Base-by-base conservation (phyloP, 441 rosid species). In the Pelargonium cotyledonis region DNA sequence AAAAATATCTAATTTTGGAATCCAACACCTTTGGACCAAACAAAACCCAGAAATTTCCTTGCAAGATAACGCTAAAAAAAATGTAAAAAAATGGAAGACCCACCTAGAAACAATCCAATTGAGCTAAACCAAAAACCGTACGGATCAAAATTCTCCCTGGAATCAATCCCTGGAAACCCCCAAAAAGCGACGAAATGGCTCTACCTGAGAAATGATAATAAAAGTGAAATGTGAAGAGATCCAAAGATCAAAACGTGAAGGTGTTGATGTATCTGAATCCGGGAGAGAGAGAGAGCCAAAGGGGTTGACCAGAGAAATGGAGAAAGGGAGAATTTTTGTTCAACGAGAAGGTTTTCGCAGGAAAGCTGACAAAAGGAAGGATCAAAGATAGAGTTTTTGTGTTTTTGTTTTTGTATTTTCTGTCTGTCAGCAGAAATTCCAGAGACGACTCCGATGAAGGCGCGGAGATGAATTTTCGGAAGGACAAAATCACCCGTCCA, bases 141-240 rank as follows among this genome's bases (percentile, higher is more conserved):
- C 23, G 15, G 63, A 44, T 47, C 62, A 69, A 70, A 74, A 67
- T 43, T 18, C 16, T 63, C 49, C 58, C 58, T n/a, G 16, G 58
- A 15, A 51, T 1, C 58, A 51, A 51, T 51, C 29, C 7, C 35
- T 21, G 18, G 71, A 65, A 71, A 68, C 26, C 8, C 29, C 75
- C 8, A n/a, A 66, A 75, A 66, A 49, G 31, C 58, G 58, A 51
- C 6, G 58, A 51, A 51, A 51, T 51, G 58, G 58, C 58, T 51
- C 58, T 15, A 51, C 58, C 58, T 51, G 58, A 51, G 58, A 29
- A 51, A n/a, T n/a, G 19, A 14, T 6, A 5, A 4, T n/a, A 14
- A 70, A 65, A 63, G 74, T 65, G 26, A 66, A 72, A 68, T 66
- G 67, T 55, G 82, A 77, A 77, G 82, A 69, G 88, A 84, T 84